phyloP scores from a whole-genome alignment of 768 basidiomycete genomes.

The Neoboletus subvelutipes region DNA sequence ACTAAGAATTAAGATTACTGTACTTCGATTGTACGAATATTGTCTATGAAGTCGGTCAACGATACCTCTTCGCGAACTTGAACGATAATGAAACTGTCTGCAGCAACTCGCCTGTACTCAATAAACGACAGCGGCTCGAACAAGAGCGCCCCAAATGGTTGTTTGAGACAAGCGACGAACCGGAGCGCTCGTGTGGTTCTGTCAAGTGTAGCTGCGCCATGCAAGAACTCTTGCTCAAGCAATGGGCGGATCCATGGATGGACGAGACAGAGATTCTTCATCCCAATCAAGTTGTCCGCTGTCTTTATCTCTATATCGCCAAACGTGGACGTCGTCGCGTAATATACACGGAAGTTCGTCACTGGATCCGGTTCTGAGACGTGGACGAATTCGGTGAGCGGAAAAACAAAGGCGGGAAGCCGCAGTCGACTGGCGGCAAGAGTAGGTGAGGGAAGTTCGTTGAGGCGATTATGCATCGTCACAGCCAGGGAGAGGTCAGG shows the following conservation, averaged over 20 bases:
- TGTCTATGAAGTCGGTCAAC: background rate
- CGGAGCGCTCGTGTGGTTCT: background rate
- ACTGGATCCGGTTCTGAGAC: background rate
- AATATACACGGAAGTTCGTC: background rate
- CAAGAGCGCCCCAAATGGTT: conserved; percentile 8
- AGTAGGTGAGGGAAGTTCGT: background rate
- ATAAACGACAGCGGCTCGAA: background rate
- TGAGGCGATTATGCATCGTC: background rate
- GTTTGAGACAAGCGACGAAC: background rate
- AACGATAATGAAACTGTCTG: conserved; percentile 7
- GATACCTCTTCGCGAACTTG: conserved; percentile 2
- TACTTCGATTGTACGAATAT: background rate
- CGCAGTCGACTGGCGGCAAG: conserved; percentile 1
- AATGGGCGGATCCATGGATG: conserved; percentile 14
- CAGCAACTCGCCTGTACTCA: conserved; percentile 9
- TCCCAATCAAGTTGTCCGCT: background rate
- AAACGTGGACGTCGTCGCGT: background rate
- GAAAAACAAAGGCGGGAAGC: conserved; percentile 9
- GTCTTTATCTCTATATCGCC: conserved; percentile 6
- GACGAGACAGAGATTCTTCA: conserved; percentile 5
- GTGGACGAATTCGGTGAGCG: background rate
- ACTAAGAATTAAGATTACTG: background rate
- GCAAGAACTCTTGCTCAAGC: background rate
- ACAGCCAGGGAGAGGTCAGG: background rate
- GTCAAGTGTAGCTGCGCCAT: background rate